Evolutionary conservation across 176 grass and related monocot genomes (phyloP).

Genomic region (Cenchrus americanus): DNA sequence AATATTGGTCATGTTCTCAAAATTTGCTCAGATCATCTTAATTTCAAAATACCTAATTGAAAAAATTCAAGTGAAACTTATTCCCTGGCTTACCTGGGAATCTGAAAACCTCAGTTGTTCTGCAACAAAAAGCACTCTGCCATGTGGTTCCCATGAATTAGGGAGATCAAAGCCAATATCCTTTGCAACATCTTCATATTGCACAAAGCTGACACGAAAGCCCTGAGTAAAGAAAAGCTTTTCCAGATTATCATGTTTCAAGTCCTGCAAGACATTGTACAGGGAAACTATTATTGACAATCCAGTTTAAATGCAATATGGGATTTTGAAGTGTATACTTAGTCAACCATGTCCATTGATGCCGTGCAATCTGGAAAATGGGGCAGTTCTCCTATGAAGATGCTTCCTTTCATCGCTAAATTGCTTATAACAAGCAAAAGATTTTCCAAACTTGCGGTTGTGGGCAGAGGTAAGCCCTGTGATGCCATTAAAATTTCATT

Average conservation of each 20-base stretch:
- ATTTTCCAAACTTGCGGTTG: constrained; percentile 54
- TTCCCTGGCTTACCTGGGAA: constrained; percentile 63
- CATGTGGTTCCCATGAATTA: constrained; percentile 25
- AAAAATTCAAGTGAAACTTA: background rate
- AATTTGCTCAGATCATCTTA: background rate
- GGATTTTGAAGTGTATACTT: constrained; percentile 18
- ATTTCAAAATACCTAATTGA: background rate
- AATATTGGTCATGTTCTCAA: background rate
- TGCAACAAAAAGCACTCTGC: constrained; percentile 63
- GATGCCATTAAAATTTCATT: constrained; percentile 37
- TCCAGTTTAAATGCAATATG: background rate
- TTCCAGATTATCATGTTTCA: constrained; percentile 51
- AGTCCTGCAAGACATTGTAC: constrained; percentile 49
- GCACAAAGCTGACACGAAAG: constrained; percentile 58
- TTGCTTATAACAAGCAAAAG: constrained; percentile 68
- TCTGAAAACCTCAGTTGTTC: constrained; percentile 90
- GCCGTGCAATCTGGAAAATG: constrained; percentile 42
- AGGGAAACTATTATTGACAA: constrained; percentile 32
- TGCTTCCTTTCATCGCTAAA: constrained; percentile 83
- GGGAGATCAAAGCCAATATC: constrained; percentile 48
- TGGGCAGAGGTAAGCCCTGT: constrained; percentile 75
- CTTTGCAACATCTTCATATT: constrained; percentile 53
- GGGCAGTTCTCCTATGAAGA: constrained; percentile 75
- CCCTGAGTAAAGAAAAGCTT: constrained; percentile 71
- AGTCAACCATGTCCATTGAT: constrained; percentile 53